Conservation (phyloP, 345 rosid species). For the Turnera subulata region DNA sequence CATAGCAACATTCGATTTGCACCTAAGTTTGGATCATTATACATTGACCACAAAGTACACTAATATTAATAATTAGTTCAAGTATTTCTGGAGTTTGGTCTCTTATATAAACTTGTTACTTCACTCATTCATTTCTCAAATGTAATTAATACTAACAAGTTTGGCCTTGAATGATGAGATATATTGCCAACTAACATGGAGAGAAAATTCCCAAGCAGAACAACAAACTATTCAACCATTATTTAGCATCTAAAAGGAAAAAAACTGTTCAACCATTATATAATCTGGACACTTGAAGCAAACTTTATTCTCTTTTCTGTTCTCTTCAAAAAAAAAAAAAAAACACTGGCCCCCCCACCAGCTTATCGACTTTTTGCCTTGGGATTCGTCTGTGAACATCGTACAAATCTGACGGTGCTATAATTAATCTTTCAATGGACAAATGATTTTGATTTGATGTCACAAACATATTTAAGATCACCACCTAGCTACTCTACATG, state of each 20-base stretch:
- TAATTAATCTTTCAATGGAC: conserved; percentile 14
- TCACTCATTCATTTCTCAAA: too few species aligned
- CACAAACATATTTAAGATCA: conserved; percentile 4
- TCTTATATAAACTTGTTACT: too few species aligned
- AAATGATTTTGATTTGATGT: conserved; percentile 32
- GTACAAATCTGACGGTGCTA: conserved; percentile 19
- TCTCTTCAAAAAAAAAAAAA: background rate
- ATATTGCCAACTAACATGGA: too few species aligned
- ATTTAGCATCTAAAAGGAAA: background rate
- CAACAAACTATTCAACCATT: conserved; percentile 15
- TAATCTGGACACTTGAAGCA: background rate
- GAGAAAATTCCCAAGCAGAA: too few species aligned
- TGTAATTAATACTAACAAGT: too few species aligned
- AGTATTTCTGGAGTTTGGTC: too few species aligned
- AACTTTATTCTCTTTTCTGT: conserved; percentile 1
- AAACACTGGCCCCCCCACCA: background rate
- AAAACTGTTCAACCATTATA: background rate
- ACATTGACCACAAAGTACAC: too few species aligned
- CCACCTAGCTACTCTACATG: background rate
- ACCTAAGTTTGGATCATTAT: too few species aligned
- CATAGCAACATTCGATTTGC: too few species aligned
- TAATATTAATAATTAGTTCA: too few species aligned
- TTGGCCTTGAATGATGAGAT: too few species aligned
- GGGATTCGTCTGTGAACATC: conserved; percentile 31
- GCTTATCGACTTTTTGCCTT: conserved; percentile 16